Evolutionary conservation across 768 basidiomycete genomes (phyloP), one percentile per base, ranked within the genome.

Genomic region (Leccinum pellstonianum): DNA sequence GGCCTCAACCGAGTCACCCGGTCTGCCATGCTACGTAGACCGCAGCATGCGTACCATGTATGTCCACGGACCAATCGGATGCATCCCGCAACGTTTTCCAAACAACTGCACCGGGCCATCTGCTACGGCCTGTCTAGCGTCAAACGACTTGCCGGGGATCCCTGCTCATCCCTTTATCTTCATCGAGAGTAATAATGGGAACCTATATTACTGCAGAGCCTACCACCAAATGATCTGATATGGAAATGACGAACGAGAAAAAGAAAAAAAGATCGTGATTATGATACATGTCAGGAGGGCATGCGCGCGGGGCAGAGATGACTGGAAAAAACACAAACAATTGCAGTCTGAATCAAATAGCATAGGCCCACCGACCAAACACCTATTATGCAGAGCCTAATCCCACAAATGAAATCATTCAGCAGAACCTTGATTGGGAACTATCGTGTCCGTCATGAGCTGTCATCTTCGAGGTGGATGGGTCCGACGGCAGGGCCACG

Each of bases 381-480:
- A 6, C 31, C 25, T 38, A 12, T 8, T 10, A n/a, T 52, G 29
- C 19, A 21, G 51, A 23, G 21, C 54, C 27, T 31, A 14, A 31
- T 23, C 27, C 52, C 48, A 48, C 23, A 53, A 59, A 37, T 31
- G 37, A 46, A 56, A 46, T 33, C 17, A 7, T 27, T 7, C 11
- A 52, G 12, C 33, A 17, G 12, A 11, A 62, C 37, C 47, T 41
- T 23, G 54, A 59, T 10, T 47, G 33, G 41, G 3, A 0, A 12
- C 21, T 4, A n/a, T 25, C 17, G 3, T n/a, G n/a, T 19, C 12
- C 17, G 5, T 69, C 58, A 67, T 37, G 21, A 55, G 17, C 52
- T 54, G 1, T 67, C 59, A 11, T 58, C 54, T 31, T 60, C 17
- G 35, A 69, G 68, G 29, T 65, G 58, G 4, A 69, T 69, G 14